These are phyloP conservation scores for Sporothrix dimorphospora DNA, from an alignment of 2,329 filamentous ascomycete species.

Conservation along the genomic window DNA sequence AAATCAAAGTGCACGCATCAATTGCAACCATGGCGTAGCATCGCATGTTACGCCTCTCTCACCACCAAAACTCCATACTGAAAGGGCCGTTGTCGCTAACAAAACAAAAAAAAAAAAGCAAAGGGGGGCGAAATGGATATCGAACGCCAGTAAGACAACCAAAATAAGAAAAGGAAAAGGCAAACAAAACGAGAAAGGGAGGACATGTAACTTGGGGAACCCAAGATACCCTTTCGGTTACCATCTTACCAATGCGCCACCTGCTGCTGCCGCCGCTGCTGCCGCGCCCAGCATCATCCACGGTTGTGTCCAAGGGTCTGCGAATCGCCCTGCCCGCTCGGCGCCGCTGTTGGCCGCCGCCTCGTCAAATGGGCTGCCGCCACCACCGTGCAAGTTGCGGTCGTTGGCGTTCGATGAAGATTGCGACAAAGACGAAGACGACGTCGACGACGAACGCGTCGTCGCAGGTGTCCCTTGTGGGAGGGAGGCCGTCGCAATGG, in stretches of 20 bases:
- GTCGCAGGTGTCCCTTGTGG: neutral
- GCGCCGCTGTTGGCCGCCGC: constrained; percentile 15
- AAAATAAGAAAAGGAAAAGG: neutral
- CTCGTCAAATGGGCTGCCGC: constrained; percentile 39
- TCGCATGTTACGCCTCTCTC: neutral
- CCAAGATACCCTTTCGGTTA: neutral
- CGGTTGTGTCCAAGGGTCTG: constrained; percentile 13
- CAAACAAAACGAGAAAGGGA: neutral
- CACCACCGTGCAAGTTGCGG: constrained; percentile 23
- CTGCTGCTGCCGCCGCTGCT: neutral
- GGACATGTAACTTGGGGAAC: neutral
- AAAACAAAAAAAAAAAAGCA: constrained; percentile 1
- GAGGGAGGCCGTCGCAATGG: neutral
- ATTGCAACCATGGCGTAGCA: neutral
- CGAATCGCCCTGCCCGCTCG: neutral
- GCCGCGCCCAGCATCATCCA: constrained; percentile 4
- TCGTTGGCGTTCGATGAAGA: neutral
- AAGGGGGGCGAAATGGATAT: constrained; percentile 12
- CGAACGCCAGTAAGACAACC: neutral
- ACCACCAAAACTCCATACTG: neutral
- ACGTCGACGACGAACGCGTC: neutral
- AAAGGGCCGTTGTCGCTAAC: neutral
- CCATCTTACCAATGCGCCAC: constrained; percentile 9
- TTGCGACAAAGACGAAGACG: neutral
- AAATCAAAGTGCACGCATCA: neutral